These are phyloP conservation scores for Sugiyamaella lignohabitans DNA, from an alignment of 805 yeast genomes.

Conservation along the genomic window DNA sequence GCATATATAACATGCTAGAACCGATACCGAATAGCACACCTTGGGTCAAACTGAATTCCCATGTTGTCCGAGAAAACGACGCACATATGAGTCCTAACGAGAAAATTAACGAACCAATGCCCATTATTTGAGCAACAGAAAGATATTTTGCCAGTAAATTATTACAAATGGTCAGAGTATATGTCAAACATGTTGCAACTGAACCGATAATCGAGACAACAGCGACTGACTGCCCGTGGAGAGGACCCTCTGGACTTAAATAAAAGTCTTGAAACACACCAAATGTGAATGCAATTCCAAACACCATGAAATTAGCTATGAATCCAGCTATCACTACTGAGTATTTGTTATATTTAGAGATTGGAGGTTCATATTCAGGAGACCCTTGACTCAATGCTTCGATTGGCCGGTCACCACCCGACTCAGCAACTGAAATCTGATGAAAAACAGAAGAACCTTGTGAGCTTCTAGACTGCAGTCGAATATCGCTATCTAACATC, in stretches of 20 bases:
- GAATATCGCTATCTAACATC: no score
- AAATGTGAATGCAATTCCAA: constrained; percentile 20
- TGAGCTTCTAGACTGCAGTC: no score
- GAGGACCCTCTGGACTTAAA: constrained; percentile 14
- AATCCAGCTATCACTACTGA: constrained; percentile 14
- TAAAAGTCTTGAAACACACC: constrained; percentile 23
- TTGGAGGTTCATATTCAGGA: background rate
- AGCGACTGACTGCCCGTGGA: constrained; percentile 9
- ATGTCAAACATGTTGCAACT: constrained; percentile 17
- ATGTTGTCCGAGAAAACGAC: constrained; percentile 4
- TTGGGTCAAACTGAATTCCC: constrained; percentile 20
- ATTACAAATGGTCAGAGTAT: constrained; percentile 11
- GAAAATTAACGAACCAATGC: constrained; percentile 10
- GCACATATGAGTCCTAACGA: constrained; percentile 16
- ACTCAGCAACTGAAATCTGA: no score
- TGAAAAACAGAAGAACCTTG: no score
- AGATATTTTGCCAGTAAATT: constrained; percentile 4
- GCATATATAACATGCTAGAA: constrained; percentile 16
- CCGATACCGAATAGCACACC: constrained; percentile 20
- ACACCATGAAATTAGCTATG: constrained; percentile 16
- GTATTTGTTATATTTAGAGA: background rate
- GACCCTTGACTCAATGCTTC: no score
- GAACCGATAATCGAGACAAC: constrained; percentile 20
- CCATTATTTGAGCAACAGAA: constrained; percentile 9
- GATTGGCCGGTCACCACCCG: no score